These are phyloP conservation scores for Alternaria triticina DNA, from an alignment of 2,329 filamentous ascomycete genomes.

Conservation along the genomic window DNA sequence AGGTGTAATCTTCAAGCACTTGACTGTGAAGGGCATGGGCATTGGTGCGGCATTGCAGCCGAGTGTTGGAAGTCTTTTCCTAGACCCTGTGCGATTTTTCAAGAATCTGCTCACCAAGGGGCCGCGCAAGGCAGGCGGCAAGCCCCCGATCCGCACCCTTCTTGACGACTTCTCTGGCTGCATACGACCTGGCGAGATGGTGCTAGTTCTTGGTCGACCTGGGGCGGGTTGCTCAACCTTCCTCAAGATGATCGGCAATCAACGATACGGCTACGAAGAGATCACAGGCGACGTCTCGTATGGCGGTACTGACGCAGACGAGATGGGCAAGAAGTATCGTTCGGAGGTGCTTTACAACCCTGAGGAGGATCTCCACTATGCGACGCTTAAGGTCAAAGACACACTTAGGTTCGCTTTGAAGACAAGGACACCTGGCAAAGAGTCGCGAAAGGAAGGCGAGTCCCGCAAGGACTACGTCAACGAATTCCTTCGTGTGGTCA, in stretches of 20 bases:
- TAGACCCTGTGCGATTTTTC: slow-evolving; percentile 62
- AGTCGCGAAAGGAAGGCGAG: slow-evolving; percentile 66
- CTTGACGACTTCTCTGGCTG: slow-evolving; percentile 70
- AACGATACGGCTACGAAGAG: slow-evolving; percentile 63
- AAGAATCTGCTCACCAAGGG: slow-evolving; percentile 58
- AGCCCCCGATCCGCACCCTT: slow-evolving; percentile 68
- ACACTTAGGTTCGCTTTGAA: slow-evolving; percentile 76
- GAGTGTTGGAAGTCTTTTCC: slow-evolving; percentile 66
- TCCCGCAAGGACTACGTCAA: slow-evolving; percentile 65
- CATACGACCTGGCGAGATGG: slow-evolving; percentile 75
- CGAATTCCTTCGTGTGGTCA: slow-evolving; percentile 70
- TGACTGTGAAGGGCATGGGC: slow-evolving; percentile 68
- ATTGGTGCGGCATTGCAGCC: slow-evolving; percentile 68
- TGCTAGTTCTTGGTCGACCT: slow-evolving; percentile 69
- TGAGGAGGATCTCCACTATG: slow-evolving; percentile 78
- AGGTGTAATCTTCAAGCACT: slow-evolving; percentile 69
- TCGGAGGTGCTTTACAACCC: slow-evolving; percentile 76
- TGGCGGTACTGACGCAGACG: slow-evolving; percentile 61
- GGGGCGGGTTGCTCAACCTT: slow-evolving; percentile 75
- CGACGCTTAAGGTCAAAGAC: slow-evolving; percentile 76
- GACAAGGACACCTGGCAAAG: slow-evolving; percentile 69
- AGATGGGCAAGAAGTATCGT: slow-evolving; percentile 64
- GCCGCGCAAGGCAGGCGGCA: slow-evolving; percentile 49
- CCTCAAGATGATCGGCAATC: slow-evolving; percentile 72
- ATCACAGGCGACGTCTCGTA: slow-evolving; percentile 63